A percentile compares a stretch with the other conserved stretches of the same genome.
Evolutionary conservation across 805 yeast species (phyloP).

Genomic region (Lipomyces orientalis): DNA sequence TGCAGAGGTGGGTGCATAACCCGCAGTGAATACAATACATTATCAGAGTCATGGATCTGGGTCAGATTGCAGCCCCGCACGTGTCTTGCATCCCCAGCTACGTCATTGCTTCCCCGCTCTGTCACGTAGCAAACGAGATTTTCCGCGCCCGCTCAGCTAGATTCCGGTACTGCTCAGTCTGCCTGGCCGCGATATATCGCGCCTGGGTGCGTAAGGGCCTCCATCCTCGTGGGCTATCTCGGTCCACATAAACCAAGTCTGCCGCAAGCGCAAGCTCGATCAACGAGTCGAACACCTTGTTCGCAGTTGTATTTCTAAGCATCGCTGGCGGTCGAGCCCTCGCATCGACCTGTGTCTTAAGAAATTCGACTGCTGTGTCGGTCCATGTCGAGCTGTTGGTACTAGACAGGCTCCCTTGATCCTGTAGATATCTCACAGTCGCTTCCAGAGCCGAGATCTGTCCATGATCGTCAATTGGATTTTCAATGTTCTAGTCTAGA

Average conservation of each 20-base stretch:
- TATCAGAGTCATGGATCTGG: background rate
- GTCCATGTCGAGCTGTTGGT: background rate
- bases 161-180: constrained; percentile 5
- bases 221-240: background rate
- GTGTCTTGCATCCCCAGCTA: background rate
- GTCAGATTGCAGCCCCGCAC: background rate
- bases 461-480: background rate
- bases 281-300: constrained; percentile 2
- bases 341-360: background rate
- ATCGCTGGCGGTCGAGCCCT: background rate
- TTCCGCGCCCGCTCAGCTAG: constrained; percentile 1
- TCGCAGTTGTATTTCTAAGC: background rate
- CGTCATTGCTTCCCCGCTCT: constrained; percentile 1
- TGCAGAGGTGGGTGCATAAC: too few species aligned
- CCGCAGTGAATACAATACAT: too few species aligned
- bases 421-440: constrained; percentile 14
- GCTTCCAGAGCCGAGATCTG: constrained; percentile 16
- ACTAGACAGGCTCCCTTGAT: background rate
- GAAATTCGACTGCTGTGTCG: constrained; percentile 1
- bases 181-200: constrained; percentile 11
- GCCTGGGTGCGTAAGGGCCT: constrained; percentile 4
- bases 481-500: background rate
- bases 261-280: background rate
- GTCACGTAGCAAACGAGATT: background rate
- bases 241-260: background rate